A percentile compares a stretch with the other conserved stretches of the same genome.
These are phyloP conservation scores for Botrytis sinoallii DNA, from an alignment of 2,329 filamentous ascomycete genomes.

Conservation along the genomic window DNA sequence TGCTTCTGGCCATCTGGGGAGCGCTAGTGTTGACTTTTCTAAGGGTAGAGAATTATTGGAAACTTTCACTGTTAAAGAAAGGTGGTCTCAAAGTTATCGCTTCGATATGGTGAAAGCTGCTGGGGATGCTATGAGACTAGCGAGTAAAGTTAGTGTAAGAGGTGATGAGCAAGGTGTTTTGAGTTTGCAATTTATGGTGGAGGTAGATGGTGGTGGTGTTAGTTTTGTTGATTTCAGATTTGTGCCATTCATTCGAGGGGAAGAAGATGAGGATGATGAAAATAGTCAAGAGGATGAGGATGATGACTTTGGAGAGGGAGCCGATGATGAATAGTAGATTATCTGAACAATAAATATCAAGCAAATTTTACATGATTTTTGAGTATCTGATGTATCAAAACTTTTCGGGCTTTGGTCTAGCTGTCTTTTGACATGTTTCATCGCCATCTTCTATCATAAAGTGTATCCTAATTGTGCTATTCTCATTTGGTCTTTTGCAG, in stretches of 20 bases:
- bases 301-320: constrained; percentile 26
- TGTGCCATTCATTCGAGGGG: constrained; percentile 65
- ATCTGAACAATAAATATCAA: not conserved
- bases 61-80: constrained; percentile 63
- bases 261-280: constrained; percentile 47
- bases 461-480: not conserved
- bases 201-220: constrained; percentile 66
- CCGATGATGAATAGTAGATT: constrained; percentile 1
- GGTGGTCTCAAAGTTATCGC: constrained; percentile 72
- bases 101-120: constrained; percentile 85
- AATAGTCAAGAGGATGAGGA: constrained; percentile 43
- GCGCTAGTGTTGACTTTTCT: constrained; percentile 64
- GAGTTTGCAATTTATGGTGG: constrained; percentile 94
- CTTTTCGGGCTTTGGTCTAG: not conserved
- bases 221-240: constrained; percentile 83
- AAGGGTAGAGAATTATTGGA: constrained; percentile 67
- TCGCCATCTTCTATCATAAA: not conserved
- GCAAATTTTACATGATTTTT: too few species aligned
- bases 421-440: not conserved
- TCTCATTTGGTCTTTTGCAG: not conserved
- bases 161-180: constrained; percentile 87
- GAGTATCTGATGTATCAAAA: not conserved
- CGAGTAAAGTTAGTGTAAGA: constrained; percentile 87
- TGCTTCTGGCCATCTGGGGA: constrained; percentile 57
- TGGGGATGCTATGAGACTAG: constrained; percentile 85